Conservation (phyloP, 2,329 filamentous ascomycete genomes). For the Colletotrichum lupini region DNA sequence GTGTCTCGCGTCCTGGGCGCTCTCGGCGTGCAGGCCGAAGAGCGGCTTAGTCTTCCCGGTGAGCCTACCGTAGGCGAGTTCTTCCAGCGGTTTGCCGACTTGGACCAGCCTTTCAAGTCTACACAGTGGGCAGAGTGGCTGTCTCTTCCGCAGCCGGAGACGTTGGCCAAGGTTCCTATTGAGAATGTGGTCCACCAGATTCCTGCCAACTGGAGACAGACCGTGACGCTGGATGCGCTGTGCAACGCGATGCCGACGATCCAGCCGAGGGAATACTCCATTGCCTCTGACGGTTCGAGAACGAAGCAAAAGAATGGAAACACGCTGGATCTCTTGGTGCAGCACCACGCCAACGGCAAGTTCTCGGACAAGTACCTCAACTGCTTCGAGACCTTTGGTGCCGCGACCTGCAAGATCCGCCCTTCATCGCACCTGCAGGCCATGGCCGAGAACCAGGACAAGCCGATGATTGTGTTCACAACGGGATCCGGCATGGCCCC, state of each 20-base stretch:
- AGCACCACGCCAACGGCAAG: slow-evolving; percentile 16
- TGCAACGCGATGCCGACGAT: slow-evolving; percentile 25
- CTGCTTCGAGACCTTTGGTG: slow-evolving; percentile 20
- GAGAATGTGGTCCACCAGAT: slow-evolving; percentile 23
- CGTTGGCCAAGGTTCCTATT: slow-evolving; percentile 17
- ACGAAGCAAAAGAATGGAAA: slow-evolving; percentile 9
- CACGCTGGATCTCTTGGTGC: slow-evolving; percentile 23
- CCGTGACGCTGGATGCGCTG: slow-evolving; percentile 8
- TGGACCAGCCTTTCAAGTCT: slow-evolving; percentile 27
- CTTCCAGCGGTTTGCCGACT: slow-evolving; percentile 17
- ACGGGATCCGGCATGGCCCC: slow-evolving; percentile 33
- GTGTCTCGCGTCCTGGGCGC: slow-evolving; percentile 27
- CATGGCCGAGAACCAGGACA: slow-evolving; percentile 15
- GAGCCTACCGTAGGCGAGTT: slow-evolving; percentile 18
- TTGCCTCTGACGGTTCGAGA: slow-evolving; percentile 20
- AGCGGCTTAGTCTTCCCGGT: slow-evolving; percentile 5
- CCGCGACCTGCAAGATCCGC: slow-evolving; percentile 31
- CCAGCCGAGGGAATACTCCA: slow-evolving; percentile 29
- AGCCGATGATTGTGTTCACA: slow-evolving; percentile 30
- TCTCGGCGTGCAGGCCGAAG: neutral
- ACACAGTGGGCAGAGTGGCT: neutral
- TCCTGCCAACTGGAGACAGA: slow-evolving; percentile 19
- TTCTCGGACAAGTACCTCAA: slow-evolving; percentile 29
- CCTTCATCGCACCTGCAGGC: slow-evolving; percentile 14
- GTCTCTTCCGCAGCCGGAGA: slow-evolving; percentile 6